phyloP scores from a whole-genome alignment of 148 eudicot genomes.

The Arbutus unedo region DNA sequence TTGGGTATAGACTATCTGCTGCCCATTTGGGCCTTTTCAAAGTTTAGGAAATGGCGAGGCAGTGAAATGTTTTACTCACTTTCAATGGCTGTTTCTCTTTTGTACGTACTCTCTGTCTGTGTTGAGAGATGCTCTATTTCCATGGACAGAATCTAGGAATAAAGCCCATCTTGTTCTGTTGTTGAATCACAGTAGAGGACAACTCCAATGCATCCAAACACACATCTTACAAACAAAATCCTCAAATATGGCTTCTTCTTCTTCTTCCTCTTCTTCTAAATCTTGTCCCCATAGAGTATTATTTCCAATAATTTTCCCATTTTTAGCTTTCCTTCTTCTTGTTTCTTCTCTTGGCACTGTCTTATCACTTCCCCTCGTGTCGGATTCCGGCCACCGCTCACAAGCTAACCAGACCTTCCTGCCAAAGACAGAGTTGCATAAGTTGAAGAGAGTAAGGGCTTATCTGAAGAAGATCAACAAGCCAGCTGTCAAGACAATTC shows the following conservation, averaged over 20 bases:
- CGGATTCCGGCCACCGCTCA: conserved; percentile 13
- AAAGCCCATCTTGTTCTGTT: conserved; percentile 25
- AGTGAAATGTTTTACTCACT: background rate
- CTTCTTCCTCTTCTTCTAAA: conserved; percentile 26
- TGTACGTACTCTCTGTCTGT: conserved; percentile 18
- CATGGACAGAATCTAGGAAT: conserved; percentile 68
- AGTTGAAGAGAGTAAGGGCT: conserved; percentile 52
- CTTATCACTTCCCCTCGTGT: conserved; percentile 13
- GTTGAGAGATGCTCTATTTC: conserved; percentile 17
- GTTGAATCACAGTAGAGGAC: conserved; percentile 43
- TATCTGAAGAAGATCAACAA: conserved; percentile 71
- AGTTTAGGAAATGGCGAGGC: conserved; percentile 30
- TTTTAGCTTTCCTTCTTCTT: conserved; percentile 46
- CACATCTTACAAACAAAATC: conserved; percentile 23
- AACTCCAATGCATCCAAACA: conserved; percentile 41
- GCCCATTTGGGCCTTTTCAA: conserved; percentile 9
- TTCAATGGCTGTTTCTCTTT: conserved; percentile 19
- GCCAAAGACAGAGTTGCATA: conserved; percentile 42
- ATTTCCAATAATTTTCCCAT: conserved; percentile 36
- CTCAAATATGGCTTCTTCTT: conserved; percentile 35
- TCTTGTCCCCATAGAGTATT: background rate
- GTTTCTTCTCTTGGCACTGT: conserved; percentile 30
- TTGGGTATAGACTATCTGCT: background rate
- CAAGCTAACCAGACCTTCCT: conserved; percentile 10
- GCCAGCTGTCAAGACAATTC: conserved; percentile 82